Evolutionary conservation across 805 yeast genomes (phyloP).

Genomic region (Candida schatavii): DNA sequence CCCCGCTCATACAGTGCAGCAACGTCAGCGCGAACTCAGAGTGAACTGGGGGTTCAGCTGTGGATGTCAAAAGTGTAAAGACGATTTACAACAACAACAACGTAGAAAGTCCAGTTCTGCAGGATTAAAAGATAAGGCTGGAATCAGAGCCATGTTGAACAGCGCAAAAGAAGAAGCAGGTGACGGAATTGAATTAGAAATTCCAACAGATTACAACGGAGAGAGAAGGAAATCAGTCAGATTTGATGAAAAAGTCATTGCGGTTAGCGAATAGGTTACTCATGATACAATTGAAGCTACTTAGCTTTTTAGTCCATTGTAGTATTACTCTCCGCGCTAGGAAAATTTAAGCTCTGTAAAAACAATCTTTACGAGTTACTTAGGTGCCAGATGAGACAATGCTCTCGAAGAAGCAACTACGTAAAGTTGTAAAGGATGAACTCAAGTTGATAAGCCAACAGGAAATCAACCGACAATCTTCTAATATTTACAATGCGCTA

Average conservation of each 20-base stretch:
- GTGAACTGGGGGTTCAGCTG: constrained; percentile 82
- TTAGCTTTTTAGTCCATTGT: no score
- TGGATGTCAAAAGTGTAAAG: constrained; percentile 61
- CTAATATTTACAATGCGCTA: constrained; percentile 17
- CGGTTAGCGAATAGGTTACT: constrained; percentile 36
- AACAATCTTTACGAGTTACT: no score
- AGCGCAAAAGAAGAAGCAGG: constrained; percentile 41
- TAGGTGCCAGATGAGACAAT: no score
- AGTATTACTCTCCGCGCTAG: no score
- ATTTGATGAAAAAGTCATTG: constrained; percentile 59
- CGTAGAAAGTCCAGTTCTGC: constrained; percentile 42
- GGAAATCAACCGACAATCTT: constrained; percentile 24
- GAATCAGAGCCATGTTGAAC: constrained; percentile 47
- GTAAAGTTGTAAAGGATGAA: constrained; percentile 22
- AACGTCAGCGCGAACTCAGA: constrained; percentile 63
- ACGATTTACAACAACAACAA: constrained; percentile 45
- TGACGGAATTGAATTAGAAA: constrained; percentile 40
- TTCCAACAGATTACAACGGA: constrained; percentile 36
- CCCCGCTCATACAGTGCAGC: constrained; percentile 57
- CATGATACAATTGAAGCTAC: no score
- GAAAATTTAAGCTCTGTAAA: no score
- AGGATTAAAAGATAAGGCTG: constrained; percentile 26
- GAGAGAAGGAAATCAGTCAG: constrained; percentile 64
- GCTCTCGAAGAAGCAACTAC: constrained; percentile 17
- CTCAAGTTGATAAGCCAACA: constrained; percentile 15